Base-by-base conservation (phyloP, 2,329 filamentous ascomycete species). In the Eutypella sp. region DNA sequence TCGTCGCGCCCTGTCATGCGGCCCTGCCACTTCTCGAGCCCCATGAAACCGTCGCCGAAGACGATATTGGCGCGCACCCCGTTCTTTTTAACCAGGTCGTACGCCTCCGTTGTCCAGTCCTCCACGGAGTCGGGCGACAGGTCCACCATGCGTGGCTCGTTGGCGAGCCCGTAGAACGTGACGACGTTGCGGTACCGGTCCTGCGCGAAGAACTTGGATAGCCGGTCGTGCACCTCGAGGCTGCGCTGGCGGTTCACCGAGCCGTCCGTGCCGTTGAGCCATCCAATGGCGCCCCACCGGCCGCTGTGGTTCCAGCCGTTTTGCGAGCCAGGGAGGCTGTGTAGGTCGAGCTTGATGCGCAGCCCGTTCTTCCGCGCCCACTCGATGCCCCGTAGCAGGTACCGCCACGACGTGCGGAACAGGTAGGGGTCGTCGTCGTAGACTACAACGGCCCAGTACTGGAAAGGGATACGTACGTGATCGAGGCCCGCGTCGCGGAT, bases 231-330 rank as follows among this genome's bases (percentile, higher is more conserved):
- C 33, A 97, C 76, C 47, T 95, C 89, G 16, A 96, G 78, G 2
- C 89, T 88, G 29, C 92, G 82, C 57, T 95, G 78, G 0, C 77
- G 85, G 63, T 96, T 96, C 13, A 82, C 65, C 1, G 77, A 73
- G 10, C 93, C 92, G 59, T 96, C 75, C 0, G 88, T 85, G n/a
- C 93, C 93, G 57, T 93, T 93, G 33, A 97, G 71, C 93, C 93
- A 99, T 22, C 81, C 77, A 52, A 97, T 92, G 1, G 68, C 50
- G 1, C 93, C 92, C 63, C 87, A 84, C 9, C 83, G 81, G 0
- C 93, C 93, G 56, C 88, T 95, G 66, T 99, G 93, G 58, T 96
- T 96, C 92, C 92, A 97, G 2, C 93, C 93, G 59, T 99, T 99
- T 62, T 97, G 93, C 49, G 87, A 92, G 0, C 93, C 93, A 0